phyloP scores from a whole-genome alignment of 225 moss, liverwort and hornwort genomes.

The Neckera pumila region DNA sequence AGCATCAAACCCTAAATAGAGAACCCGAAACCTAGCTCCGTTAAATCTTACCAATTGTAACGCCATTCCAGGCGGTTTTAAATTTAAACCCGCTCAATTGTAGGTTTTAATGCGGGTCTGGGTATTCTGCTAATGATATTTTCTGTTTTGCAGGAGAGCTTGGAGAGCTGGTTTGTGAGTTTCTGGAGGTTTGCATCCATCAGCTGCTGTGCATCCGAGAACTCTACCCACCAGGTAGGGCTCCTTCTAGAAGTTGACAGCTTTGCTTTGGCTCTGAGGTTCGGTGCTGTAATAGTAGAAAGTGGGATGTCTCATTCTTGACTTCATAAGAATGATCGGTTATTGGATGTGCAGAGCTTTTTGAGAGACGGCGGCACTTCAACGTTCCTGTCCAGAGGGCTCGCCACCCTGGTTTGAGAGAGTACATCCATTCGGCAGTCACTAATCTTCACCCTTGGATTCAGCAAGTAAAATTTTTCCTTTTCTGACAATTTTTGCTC shows the following conservation, averaged over 20 bases:
- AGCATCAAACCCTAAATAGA: neutral
- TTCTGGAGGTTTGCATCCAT: constrained; percentile 85
- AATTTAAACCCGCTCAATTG: neutral
- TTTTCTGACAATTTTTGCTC: neutral
- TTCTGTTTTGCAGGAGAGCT: constrained; percentile 40
- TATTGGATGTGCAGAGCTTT: constrained; percentile 44
- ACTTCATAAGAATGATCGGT: neutral
- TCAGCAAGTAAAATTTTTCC: constrained; percentile 37
- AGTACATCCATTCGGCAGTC: constrained; percentile 72
- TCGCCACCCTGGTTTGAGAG: constrained; percentile 83
- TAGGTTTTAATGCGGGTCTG: neutral
- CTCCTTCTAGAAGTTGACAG: neutral
- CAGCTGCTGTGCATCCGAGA: constrained; percentile 58
- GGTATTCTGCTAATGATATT: neutral
- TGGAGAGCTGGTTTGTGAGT: constrained; percentile 76
- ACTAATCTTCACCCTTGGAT: constrained; percentile 60
- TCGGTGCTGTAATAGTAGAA: neutral
- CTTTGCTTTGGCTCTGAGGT: neutral
- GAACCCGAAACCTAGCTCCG: neutral
- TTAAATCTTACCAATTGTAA: neutral
- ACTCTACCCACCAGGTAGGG: constrained; percentile 63
- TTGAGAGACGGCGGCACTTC: constrained; percentile 80
- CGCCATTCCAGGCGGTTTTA: neutral
- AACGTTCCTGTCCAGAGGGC: constrained; percentile 92
- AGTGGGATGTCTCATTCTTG: neutral